A percentile compares a stretch with the other conserved stretches of the same genome.
Conservation (phyloP, 176 grass and related monocot species). For the Coix lacrymajobi region DNA sequence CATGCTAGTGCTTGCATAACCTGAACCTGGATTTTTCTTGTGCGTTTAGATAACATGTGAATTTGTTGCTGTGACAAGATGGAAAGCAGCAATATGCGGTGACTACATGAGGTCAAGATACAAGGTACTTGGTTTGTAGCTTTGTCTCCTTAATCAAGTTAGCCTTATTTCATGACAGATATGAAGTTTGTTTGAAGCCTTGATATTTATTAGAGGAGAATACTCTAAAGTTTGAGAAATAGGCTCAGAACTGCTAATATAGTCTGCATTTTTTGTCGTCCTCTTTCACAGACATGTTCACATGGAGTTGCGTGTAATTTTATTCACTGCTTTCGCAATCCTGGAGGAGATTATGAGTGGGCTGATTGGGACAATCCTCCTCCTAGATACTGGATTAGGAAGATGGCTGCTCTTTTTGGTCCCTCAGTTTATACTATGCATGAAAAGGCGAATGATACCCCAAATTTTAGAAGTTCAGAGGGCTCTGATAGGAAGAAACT, state of each 20-base stretch:
- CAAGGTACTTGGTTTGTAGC: constrained; percentile 54
- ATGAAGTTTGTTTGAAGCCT: neutral
- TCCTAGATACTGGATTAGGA: constrained; percentile 80
- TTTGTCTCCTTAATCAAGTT: neutral
- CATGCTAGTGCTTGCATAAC: constrained; percentile 1
- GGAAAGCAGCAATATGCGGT: constrained; percentile 95
- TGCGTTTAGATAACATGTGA: constrained; percentile 69
- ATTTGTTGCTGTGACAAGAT: constrained; percentile 83
- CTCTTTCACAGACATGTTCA: constrained; percentile 78
- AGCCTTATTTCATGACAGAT: constrained; percentile 7
- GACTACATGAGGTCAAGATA: constrained; percentile 95
- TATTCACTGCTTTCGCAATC: constrained; percentile 92
- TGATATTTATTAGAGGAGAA: constrained; percentile 12
- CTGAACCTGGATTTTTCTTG: constrained; percentile 9
- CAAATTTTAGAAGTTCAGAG: constrained; percentile 29
- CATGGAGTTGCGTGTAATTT: constrained; percentile 85
- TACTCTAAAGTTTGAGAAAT: neutral
- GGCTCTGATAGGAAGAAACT: constrained; percentile 48
- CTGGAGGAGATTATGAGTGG: constrained; percentile 98
- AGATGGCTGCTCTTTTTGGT: constrained; percentile 89
- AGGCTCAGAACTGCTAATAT: neutral
- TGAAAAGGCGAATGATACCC: constrained; percentile 32
- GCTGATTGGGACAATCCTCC: constrained; percentile 90
- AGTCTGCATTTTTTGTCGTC: constrained; percentile 13
- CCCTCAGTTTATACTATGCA: constrained; percentile 41